phyloP scores from a whole-genome alignment of 1,284 basidiomycete genomes.

The Hypsizygus ulmarius region DNA sequence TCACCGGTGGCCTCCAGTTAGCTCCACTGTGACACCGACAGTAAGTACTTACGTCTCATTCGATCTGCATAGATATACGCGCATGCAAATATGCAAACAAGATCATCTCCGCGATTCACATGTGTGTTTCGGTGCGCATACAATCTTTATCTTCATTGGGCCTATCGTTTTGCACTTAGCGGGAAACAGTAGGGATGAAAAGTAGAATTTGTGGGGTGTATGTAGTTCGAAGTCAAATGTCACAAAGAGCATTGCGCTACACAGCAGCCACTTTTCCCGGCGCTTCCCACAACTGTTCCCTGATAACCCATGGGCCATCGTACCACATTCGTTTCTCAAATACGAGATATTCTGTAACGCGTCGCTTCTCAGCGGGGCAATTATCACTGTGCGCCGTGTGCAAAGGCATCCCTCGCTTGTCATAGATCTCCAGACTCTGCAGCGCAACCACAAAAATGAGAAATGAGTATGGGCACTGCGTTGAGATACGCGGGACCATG shows the following conservation, averaged over 20 bases:
- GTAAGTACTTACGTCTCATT: too few species aligned
- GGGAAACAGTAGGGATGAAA: too few species aligned
- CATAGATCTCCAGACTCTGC: constrained; percentile 48
- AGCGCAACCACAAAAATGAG: constrained; percentile 1
- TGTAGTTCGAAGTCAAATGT: too few species aligned
- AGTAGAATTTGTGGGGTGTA: too few species aligned
- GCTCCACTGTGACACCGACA: too few species aligned
- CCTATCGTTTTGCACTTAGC: too few species aligned
- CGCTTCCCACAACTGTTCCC: constrained; percentile 47
- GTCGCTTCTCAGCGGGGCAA: constrained; percentile 39
- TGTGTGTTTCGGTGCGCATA: too few species aligned
- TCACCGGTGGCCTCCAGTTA: too few species aligned
- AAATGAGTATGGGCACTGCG: neutral
- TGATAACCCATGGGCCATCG: constrained; percentile 59
- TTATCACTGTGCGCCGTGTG: constrained; percentile 24
- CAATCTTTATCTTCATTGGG: too few species aligned
- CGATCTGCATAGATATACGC: too few species aligned
- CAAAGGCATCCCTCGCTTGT: constrained; percentile 33
- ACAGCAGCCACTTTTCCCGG: constrained; percentile 18
- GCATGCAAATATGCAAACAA: too few species aligned
- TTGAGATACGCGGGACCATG: neutral
- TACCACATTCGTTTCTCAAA: constrained; percentile 74
- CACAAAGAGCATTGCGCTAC: constrained; percentile 2
- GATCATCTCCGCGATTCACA: too few species aligned
- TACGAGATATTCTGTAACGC: constrained; percentile 66